Evolutionary conservation across 495 filamentous ascomycete species (phyloP).

Genomic region (Talaromyces ruber): DNA sequence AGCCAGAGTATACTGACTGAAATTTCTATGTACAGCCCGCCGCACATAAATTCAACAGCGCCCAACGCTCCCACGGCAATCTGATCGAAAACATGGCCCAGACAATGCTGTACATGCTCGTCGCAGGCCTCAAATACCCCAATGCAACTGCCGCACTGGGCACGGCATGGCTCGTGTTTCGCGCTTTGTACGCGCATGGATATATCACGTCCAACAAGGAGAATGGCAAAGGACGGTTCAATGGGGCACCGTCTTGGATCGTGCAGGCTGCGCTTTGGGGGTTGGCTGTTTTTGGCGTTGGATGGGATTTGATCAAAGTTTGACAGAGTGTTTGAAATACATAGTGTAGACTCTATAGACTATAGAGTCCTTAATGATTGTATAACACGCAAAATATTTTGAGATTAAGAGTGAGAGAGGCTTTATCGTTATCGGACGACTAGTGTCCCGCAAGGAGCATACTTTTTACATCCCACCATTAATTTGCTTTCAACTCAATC

Average conservation of each 20-base stretch:
- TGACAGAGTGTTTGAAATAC: too few relatives aligned
- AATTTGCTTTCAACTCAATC: too few relatives aligned
- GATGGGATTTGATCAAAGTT: constrained; percentile 17
- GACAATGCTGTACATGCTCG: constrained; percentile 47
- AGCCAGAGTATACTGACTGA: background rate
- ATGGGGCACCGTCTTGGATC: constrained; percentile 29
- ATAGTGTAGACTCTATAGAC: too few relatives aligned
- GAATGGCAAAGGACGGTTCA: constrained; percentile 37
- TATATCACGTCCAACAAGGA: constrained; percentile 44
- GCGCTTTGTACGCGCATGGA: constrained; percentile 50
- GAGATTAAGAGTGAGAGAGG: too few relatives aligned
- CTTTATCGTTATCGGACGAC: background rate
- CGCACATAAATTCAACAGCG: constrained; percentile 53
- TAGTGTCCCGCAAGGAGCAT: background rate
- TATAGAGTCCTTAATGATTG: too few relatives aligned
- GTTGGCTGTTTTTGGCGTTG: constrained; percentile 36
- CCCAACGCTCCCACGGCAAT: constrained; percentile 66
- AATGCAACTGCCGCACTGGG: constrained; percentile 41
- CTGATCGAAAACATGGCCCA: constrained; percentile 57
- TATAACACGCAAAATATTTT: too few relatives aligned
- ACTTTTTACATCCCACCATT: background rate
- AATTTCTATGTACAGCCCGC: background rate
- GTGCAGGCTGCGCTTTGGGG: constrained; percentile 37
- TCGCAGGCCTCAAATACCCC: constrained; percentile 53
- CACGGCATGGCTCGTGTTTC: constrained; percentile 44